phyloP scores from a whole-genome alignment of 352 stramenopile genomes.

The Blastocystis sp. region DNA sequence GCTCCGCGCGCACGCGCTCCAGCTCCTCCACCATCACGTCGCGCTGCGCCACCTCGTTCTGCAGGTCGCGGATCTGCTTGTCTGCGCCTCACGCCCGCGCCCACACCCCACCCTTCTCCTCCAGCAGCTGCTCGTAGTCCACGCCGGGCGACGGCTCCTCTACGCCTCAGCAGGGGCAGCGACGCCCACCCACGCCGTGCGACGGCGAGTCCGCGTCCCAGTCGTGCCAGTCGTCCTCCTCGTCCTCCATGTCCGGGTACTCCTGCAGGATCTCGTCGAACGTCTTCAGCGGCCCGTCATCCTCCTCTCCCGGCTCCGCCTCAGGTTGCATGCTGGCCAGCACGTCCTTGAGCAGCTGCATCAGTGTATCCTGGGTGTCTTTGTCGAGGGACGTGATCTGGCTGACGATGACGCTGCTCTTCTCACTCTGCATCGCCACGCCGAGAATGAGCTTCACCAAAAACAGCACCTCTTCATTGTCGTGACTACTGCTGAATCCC shows the following conservation, averaged over 20 bases:
- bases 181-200: not conserved
- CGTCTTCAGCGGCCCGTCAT: conserved; percentile 1
- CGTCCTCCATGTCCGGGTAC: not conserved
- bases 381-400: conserved; percentile 53
- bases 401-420: conserved; percentile 8
- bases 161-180: not conserved
- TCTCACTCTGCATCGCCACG: conserved; percentile 38
- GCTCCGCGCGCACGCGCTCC: not conserved
- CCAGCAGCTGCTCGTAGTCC: not conserved
- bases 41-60: conserved; percentile 9
- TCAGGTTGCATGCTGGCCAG: conserved; percentile 23
- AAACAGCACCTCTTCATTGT: conserved; percentile 33
- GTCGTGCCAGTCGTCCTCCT: conserved; percentile 45
- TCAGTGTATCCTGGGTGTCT: conserved; percentile 24
- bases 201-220: conserved; percentile 17
- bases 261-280: conserved; percentile 47
- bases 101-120: not conserved
- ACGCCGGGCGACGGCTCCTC: not conserved
- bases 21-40: not conserved
- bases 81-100: not conserved
- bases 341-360: conserved; percentile 55
- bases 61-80: not conserved
- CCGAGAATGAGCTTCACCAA: conserved; percentile 53
- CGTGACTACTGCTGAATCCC: conserved; percentile 3
- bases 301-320: not conserved